Conservation (phyloP, 148 eudicot genomes). For the Cornus florida region DNA sequence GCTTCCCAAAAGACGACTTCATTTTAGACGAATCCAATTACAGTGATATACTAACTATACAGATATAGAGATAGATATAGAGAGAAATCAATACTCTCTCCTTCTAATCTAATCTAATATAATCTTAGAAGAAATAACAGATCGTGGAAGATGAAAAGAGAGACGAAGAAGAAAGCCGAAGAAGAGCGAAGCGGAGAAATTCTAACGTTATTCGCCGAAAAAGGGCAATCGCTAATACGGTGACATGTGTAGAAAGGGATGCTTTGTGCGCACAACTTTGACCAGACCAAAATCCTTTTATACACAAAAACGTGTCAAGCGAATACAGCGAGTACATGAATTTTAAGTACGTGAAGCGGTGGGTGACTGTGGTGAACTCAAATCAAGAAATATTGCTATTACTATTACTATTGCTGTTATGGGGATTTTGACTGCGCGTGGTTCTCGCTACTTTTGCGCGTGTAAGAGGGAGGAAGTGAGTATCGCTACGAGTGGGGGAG, state of each 20-base stretch:
- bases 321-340: background rate
- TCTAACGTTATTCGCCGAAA: conserved; percentile 17
- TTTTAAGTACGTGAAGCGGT: background rate
- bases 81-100: background rate
- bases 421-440: too few relatives aligned
- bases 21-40: conserved; percentile 22
- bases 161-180: background rate
- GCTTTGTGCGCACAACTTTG: background rate
- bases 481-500: too few relatives aligned
- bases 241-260: background rate
- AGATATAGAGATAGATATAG: background rate
- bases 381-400: too few relatives aligned
- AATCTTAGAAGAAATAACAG: background rate
- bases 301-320: background rate
- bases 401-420: too few relatives aligned
- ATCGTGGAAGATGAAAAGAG: background rate
- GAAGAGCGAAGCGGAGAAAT: conserved; percentile 9
- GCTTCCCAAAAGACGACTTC: conserved; percentile 77
- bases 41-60: background rate
- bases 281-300: background rate
- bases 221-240: background rate
- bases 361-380: too few relatives aligned
- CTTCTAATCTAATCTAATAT: background rate
- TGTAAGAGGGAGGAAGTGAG: too few relatives aligned
- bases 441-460: too few relatives aligned